Evolutionary conservation across 2,329 filamentous ascomycete species (phyloP).

Genomic region (Didymella keratinophila): DNA sequence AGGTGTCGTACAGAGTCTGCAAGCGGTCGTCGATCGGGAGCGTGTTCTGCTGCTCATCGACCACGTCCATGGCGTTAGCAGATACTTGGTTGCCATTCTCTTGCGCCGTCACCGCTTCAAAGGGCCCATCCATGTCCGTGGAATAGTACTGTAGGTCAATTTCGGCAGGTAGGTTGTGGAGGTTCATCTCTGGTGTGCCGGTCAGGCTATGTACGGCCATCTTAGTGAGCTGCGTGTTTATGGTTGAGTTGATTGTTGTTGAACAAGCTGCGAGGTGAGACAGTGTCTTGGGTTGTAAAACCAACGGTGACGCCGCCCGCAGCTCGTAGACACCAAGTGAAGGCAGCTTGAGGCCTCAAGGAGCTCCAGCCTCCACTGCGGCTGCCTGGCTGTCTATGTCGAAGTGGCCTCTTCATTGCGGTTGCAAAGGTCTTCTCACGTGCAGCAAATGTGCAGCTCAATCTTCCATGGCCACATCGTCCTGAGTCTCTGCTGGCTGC

Average conservation of each 20-base stretch:
- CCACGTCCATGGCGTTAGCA: background rate
- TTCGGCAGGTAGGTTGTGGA: background rate
- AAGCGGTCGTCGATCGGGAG: slow-evolving; percentile 9
- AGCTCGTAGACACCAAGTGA: background rate
- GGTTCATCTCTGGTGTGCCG: background rate
- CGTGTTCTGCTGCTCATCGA: background rate
- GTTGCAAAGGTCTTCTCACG: background rate
- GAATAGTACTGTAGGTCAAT: background rate
- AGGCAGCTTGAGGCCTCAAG: background rate
- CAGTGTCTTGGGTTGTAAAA: background rate
- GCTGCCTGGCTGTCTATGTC: background rate
- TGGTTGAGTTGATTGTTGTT: background rate
- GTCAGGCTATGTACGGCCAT: background rate
- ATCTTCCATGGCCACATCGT: slow-evolving; percentile 13
- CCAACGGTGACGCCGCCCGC: no score
- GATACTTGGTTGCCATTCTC: background rate
- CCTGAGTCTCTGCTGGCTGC: background rate
- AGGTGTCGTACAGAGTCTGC: slow-evolving; percentile 21
- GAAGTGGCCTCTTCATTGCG: background rate
- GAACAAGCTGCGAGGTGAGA: background rate
- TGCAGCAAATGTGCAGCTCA: background rate
- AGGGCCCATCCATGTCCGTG: background rate
- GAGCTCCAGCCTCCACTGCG: background rate
- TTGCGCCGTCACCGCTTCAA: background rate
- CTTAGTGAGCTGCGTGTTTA: background rate